Base-by-base conservation (phyloP, 2,329 filamentous ascomycete genomes). In the Tolypocladium tropicale region DNA sequence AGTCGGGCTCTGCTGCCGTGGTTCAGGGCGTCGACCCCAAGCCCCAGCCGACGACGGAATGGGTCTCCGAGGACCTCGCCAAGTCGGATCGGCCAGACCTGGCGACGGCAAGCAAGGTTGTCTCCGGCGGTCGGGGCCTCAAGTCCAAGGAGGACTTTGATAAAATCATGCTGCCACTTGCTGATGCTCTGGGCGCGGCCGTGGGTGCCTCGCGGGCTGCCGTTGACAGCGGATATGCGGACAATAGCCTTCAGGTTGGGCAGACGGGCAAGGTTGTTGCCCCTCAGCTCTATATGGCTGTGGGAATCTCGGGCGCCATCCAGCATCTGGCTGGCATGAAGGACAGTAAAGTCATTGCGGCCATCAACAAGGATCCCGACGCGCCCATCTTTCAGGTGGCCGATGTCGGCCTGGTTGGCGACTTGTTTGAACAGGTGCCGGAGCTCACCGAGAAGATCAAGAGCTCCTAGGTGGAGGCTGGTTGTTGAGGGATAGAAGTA, bases 281-380 rank as follows among this genome's bases (percentile, higher is more conserved):
- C 51, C 94, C 94, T 58, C 87, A 99, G 73, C 78, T 99, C 59
- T 99, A 99, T 71, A 81, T 99, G 63, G 95, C 91, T 55, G 92
- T 93, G 14, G 94, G 94, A 68, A 97, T 99, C 65, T 96, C 90
- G 10, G 94, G 94, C 55, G 94, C 94, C 25, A 99, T 99, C 64
- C 94, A 99, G 76, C 94, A 99, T 78, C 74, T 99, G 74, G 94
- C 94, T 34, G 94, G 94, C 69, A 99, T 99, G 94, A 99, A 99
- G 82, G 94, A 99, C 70, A 96, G 91, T 78, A 99, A 99, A 78
- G 94, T 99, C 57, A 99, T 99, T 76, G 94, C 93, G 25, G 90
- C 90, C 16, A 97, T 99, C 69, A 99, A 99, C 80, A 99, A 99
- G 78, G 94, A 99, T 68, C 78, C 85, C 5, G 94, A 99, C 73